phyloP scores from a whole-genome alignment of 768 basidiomycete genomes.

The Xerocomus spinulosus region DNA sequence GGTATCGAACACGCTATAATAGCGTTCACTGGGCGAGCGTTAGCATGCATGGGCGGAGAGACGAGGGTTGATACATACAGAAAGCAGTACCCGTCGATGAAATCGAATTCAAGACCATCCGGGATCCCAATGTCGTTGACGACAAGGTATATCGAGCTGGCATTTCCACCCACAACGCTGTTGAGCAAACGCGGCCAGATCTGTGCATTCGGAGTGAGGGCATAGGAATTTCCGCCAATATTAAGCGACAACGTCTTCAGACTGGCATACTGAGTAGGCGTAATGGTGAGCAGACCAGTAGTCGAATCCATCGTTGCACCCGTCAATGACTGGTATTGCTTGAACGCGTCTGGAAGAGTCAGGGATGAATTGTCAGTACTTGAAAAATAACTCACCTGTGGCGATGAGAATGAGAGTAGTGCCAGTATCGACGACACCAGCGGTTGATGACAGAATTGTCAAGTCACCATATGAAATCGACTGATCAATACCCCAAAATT shows the following conservation, averaged over 20 bases:
- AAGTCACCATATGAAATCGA: conserved; percentile 24
- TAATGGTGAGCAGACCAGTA: conserved; percentile 30
- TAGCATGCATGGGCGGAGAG: background rate
- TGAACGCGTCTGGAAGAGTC: conserved; percentile 22
- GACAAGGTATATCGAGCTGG: conserved; percentile 27
- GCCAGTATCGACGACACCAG: conserved; percentile 36
- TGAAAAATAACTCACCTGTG: conserved; percentile 7
- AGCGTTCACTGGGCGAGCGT: conserved; percentile 31
- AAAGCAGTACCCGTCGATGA: conserved; percentile 20
- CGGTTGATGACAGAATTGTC: conserved; percentile 21
- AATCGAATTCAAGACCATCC: conserved; percentile 20
- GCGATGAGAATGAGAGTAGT: conserved; percentile 29
- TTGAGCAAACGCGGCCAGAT: conserved; percentile 35
- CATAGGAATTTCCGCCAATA: conserved; percentile 19
- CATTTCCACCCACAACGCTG: conserved; percentile 24
- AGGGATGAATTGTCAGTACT: background rate
- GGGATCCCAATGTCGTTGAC: conserved; percentile 18
- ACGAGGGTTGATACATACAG: conserved; percentile 2
- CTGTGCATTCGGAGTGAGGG: conserved; percentile 26
- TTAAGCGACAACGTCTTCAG: conserved; percentile 27
- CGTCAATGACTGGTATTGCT: conserved; percentile 22
- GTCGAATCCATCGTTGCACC: conserved; percentile 23
- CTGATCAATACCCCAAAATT: conserved; percentile 33
- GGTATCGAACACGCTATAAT: conserved; percentile 41
- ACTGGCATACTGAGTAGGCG: conserved; percentile 20